Evolutionary conservation across 768 basidiomycete species (phyloP).

Genomic region (Phaffia tasmanica): DNA sequence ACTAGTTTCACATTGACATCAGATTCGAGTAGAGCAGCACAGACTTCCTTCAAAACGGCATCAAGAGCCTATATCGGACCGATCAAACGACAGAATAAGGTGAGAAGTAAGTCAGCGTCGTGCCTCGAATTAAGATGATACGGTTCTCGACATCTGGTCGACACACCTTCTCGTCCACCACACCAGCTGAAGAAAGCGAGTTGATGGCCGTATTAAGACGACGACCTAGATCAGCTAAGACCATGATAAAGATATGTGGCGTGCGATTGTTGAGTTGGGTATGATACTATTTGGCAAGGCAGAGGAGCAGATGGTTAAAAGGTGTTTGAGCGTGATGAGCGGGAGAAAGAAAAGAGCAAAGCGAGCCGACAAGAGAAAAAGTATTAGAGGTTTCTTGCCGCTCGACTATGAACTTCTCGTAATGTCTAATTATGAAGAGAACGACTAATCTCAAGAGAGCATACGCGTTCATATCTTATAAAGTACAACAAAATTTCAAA

Average conservation of each 20-base stretch:
- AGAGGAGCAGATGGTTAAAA: no score
- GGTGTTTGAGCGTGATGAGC: no score
- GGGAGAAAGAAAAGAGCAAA: no score
- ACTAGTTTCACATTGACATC: slow-evolving; percentile 99
- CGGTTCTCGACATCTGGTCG: not conserved
- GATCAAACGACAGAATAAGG: not conserved
- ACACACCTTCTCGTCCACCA: slow-evolving; percentile 82
- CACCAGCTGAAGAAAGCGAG: slow-evolving; percentile 69
- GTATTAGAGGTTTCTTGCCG: no score
- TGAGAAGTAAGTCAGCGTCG: not conserved
- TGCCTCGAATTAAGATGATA: not conserved
- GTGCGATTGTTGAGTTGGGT: slow-evolving; percentile 26
- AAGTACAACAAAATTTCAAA: no score
- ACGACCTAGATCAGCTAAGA: slow-evolving; percentile 86
- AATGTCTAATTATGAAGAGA: no score
- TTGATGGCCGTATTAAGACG: slow-evolving; percentile 87
- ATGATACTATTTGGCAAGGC: no score
- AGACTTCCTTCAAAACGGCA: slow-evolving; percentile 86
- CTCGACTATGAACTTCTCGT: no score
- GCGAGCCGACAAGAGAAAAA: no score
- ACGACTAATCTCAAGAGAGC: no score
- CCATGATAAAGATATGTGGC: slow-evolving; percentile 53
- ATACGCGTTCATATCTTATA: no score
- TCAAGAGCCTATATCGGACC: slow-evolving; percentile 64
- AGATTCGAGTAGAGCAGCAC: slow-evolving; percentile 81